Evolutionary conservation across 148 eudicot species (phyloP), one percentile per base, ranked within the genome.

Genomic region (Gaultheria prostrata): DNA sequence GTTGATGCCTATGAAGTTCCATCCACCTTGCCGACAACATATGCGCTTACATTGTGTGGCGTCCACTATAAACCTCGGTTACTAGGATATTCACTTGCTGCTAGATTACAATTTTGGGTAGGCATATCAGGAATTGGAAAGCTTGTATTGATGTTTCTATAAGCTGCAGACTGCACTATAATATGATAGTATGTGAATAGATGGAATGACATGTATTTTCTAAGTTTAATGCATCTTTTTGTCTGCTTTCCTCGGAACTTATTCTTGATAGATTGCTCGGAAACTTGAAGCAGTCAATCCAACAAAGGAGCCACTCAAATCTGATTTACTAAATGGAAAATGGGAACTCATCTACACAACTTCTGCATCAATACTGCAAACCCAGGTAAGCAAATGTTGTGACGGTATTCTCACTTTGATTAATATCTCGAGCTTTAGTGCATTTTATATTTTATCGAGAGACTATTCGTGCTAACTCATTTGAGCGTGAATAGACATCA

Each of bases 311-410:
- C 90, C 90, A 39, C 88, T 88, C 67, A 86, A 88, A 82, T 86
- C 90, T 43, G 59, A 73, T 57, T 81, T 86, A 83, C 83, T 88
- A 39, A 88, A 85, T 45, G 88, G 88, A 20, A 88, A 88, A 82
- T 88, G 90, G 90, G 90, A 88, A 80, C 88, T 88, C 67, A 56
- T 88, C 57, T 88, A 88, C 69, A 88, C 90, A 73, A 88, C 90
- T 28, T 88, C 90, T 15, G 21, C 43, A 79, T 88, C 90, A 78
- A 86, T 88, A 48, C 83, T 88, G 77, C 88, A 88, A 84, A 86
- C 83, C 54, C 54, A 88, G 86, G 90, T 81, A 15, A 30, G 82
- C 59, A 70, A 9, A 59, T 77, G 9, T 48, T 24, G 30, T 63
- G 24, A 45, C 30, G 18, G 11, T 54, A 18, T 78, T 54, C 20